Evolutionary conservation across 148 eudicot species (phyloP), one percentile per base, ranked within the genome.

Genomic region (Rhododendron ovatum): DNA sequence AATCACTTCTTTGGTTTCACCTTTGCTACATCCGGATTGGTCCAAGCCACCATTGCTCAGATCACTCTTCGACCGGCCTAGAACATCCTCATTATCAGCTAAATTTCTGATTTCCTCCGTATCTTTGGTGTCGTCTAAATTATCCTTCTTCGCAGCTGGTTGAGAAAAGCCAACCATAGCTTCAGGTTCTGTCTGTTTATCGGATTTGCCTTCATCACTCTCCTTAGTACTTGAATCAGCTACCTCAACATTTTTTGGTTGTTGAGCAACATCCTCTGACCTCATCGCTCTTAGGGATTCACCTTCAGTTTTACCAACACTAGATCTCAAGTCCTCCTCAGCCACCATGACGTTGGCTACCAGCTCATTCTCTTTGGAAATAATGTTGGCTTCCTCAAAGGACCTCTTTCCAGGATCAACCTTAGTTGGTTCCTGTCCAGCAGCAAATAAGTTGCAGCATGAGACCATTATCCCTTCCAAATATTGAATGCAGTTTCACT

Each of bases 401-500:
- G 59, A 17, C 78, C 78, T 67, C 37, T 69, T 69, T 26, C 17
- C 77, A 1, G 12, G 77, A 45, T 57, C 35, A 82, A 45, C 41
- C 37, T 69, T 26, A 28, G 37, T 24, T 24, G 33, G 51, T 63
- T 83, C 78, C 85, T 83, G 55, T 83, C 26, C 59, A 83, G 77
- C 30, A 75, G 45, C 85, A 83, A 20, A 22, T 41, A 35, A 13
- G 77, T 83, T 26, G 41, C 59, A 83, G 73, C 28, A n/a, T 47
- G 35, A 67, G 78, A 7, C 77, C 41, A 4, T 67, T 26, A 43
- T 83, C 84, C 48, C n/a, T 39, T 35, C 43, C 0, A 20, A 57
- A 4, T 37, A 35, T 5, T 37, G 39, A 59, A 82, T 35, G 26
- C 47, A 39, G 6, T 39, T 35, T 12, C 14, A 9, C 10, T 20